A percentile compares a stretch with the other conserved stretches of the same genome.
These are phyloP conservation scores for Lagenidium giganteum DNA, from an alignment of 352 stramenopile genomes.

Conservation along the genomic window DNA sequence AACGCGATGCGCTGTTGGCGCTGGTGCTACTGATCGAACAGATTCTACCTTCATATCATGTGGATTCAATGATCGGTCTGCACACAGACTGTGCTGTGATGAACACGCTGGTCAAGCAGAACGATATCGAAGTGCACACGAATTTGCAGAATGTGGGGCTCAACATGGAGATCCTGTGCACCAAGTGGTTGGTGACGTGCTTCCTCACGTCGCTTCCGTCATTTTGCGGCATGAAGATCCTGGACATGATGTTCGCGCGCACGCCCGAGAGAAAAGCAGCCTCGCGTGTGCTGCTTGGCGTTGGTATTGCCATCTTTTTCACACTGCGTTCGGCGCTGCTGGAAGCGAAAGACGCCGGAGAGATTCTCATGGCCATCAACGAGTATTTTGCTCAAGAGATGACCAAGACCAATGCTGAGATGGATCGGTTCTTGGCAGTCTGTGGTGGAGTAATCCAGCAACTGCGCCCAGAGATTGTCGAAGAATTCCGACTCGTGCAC, in stretches of 20 bases:
- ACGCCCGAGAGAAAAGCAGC: slow-evolving; percentile 55
- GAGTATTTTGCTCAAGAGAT: slow-evolving; percentile 72
- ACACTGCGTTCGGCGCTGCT: slow-evolving; percentile 47
- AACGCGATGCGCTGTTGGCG: slow-evolving; percentile 48
- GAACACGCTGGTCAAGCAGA: slow-evolving; percentile 72
- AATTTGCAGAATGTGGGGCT: slow-evolving; percentile 69
- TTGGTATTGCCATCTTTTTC: slow-evolving; percentile 79
- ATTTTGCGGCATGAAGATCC: slow-evolving; percentile 69
- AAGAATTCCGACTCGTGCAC: slow-evolving; percentile 68
- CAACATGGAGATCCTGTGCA: slow-evolving; percentile 88
- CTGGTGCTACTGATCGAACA: slow-evolving; percentile 72
- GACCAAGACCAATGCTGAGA: slow-evolving; percentile 58
- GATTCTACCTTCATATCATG: slow-evolving; percentile 71
- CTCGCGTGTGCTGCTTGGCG: slow-evolving; percentile 64
- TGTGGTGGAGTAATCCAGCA: slow-evolving; percentile 64
- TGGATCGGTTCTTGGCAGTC: slow-evolving; percentile 67
- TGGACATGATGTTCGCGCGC: slow-evolving; percentile 72
- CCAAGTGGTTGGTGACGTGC: slow-evolving; percentile 85
- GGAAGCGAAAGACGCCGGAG: slow-evolving; percentile 69
- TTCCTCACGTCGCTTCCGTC: slow-evolving; percentile 72
- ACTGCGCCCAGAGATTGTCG: slow-evolving; percentile 63
- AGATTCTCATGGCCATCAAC: slow-evolving; percentile 74
- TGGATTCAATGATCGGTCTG: slow-evolving; percentile 81
- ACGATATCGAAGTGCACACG: slow-evolving; percentile 63
- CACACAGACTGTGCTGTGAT: slow-evolving; percentile 82